Evolutionary conservation across 768 basidiomycete genomes (phyloP).

Genomic region (Polyporus arcularius): DNA sequence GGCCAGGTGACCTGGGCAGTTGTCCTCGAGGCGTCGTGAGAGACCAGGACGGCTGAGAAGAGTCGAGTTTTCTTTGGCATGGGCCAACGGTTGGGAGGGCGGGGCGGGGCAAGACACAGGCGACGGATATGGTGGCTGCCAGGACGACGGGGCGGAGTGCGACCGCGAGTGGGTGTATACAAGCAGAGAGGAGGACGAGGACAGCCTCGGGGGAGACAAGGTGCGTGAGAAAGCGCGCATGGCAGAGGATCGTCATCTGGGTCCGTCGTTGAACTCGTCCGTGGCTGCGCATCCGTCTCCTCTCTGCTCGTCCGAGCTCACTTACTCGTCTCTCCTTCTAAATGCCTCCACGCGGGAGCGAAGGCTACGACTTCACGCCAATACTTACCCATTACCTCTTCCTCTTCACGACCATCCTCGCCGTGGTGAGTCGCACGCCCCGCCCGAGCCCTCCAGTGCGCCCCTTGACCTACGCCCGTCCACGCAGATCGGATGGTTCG

Average conservation of each 20-base stretch:
- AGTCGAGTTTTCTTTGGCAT: no score
- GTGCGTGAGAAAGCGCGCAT: constrained; percentile 3
- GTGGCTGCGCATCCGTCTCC: constrained; percentile 13
- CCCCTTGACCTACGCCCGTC: neutral
- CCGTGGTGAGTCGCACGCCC: constrained; percentile 56
- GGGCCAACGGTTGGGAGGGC: no score
- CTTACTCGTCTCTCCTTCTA: constrained; percentile 8
- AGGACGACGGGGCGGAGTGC: no score
- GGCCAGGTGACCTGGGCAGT: no score
- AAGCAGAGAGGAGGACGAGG: neutral
- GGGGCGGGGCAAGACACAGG: no score
- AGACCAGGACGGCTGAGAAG: no score
- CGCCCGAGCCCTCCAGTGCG: constrained; percentile 3
- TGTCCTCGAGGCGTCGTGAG: no score
- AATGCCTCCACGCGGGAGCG: constrained; percentile 54
- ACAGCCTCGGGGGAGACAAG: neutral
- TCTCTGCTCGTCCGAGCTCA: neutral
- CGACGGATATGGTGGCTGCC: no score
- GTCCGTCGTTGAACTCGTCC: constrained; percentile 17
- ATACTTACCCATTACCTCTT: constrained; percentile 92
- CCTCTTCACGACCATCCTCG: constrained; percentile 81
- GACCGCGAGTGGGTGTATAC: no score
- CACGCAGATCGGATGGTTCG: constrained; percentile 40
- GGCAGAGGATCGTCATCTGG: constrained; percentile 7
- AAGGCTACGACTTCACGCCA: constrained; percentile 84